These are phyloP conservation scores for Dactylorhiza incarnata DNA, from an alignment of 106 monocot species.

Conservation along the genomic window DNA sequence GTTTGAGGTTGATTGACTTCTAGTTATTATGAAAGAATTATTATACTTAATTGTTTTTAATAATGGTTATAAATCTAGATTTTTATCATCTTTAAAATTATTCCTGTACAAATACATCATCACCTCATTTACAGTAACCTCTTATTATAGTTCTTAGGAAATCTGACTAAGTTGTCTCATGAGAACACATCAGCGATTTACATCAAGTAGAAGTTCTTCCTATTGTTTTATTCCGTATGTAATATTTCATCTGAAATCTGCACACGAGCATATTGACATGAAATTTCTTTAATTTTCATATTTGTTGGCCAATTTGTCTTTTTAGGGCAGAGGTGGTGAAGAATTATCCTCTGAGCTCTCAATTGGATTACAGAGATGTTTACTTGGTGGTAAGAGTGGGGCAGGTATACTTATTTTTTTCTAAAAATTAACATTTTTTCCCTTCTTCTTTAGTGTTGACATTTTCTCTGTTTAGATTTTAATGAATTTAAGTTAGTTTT, in stretches of 20 bases:
- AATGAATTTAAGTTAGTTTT: too few relatives aligned
- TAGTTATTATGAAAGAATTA: not conserved
- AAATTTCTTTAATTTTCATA: not conserved
- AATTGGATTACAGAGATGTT: conserved; percentile 72
- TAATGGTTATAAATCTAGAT: not conserved
- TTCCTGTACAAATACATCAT: not conserved
- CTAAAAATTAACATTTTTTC: not conserved
- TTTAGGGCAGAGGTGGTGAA: conserved; percentile 80
- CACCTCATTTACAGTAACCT: not conserved
- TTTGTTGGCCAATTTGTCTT: not conserved
- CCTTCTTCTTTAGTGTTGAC: not conserved
- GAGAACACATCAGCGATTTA: not conserved
- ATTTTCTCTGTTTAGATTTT: too few relatives aligned
- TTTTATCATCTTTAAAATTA: not conserved
- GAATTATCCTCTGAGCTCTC: conserved; percentile 84
- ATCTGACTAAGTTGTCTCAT: not conserved
- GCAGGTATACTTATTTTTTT: conserved; percentile 41
- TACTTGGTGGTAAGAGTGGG: conserved; percentile 74
- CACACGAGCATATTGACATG: not conserved
- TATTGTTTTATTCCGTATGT: not conserved
- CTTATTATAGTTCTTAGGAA: not conserved
- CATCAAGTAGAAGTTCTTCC: not conserved
- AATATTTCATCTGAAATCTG: not conserved
- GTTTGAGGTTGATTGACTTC: conserved; percentile 59
- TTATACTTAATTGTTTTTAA: not conserved